Percentiles rank a stretch among this genome's conserved stretches.
These are phyloP conservation scores for Trichosanthes cucumerina DNA, from an alignment of 306 rosid species.

Conservation along the genomic window DNA sequence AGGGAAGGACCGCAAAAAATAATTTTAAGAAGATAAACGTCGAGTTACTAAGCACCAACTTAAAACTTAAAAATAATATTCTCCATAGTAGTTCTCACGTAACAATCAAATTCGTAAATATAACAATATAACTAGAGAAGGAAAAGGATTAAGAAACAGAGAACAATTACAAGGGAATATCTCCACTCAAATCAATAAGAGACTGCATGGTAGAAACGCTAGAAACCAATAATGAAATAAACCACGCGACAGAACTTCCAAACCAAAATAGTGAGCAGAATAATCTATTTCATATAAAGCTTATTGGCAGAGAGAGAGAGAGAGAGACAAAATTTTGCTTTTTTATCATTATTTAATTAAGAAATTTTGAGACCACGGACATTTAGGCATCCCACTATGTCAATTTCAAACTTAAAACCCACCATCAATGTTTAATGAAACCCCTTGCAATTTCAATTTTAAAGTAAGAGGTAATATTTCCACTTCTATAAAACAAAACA, in stretches of 20 bases:
- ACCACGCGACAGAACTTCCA: neutral
- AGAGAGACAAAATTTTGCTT: neutral
- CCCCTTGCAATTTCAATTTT: neutral
- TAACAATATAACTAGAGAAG: neutral
- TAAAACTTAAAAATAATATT: neutral
- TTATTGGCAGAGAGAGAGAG: neutral
- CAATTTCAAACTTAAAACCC: neutral
- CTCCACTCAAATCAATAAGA: neutral
- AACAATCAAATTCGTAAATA: neutral
- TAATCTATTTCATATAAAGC: neutral
- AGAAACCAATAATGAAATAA: neutral
- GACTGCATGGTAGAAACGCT: neutral
- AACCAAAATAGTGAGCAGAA: neutral
- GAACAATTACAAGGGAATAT: neutral
- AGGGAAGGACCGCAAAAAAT: neutral
- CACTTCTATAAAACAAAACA: neutral
- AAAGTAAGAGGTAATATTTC: neutral
- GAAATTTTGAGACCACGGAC: neutral
- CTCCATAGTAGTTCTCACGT: neutral
- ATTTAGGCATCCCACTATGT: neutral
- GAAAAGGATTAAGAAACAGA: neutral
- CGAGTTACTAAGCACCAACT: neutral
- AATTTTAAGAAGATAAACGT: neutral
- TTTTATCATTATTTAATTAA: neutral
- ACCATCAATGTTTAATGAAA: neutral